These are phyloP conservation scores for Aspergillus carbonarius DNA, from an alignment of 2,329 filamentous ascomycete species.

Conservation along the genomic window DNA sequence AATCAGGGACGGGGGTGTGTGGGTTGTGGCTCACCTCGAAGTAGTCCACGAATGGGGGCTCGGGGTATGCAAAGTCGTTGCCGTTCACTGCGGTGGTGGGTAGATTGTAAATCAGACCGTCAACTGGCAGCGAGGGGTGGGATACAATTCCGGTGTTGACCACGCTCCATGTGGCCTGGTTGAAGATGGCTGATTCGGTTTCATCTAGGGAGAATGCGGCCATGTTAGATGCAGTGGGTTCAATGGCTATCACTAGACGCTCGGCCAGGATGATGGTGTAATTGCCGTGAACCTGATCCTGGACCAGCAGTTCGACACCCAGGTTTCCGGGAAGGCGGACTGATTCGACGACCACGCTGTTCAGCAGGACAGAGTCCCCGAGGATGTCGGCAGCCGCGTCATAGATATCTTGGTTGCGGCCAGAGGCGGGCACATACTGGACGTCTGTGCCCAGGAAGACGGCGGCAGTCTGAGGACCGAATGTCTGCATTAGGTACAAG, in stretches of 20 bases:
- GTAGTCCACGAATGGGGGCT: conserved; percentile 23
- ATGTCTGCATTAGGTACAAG: conserved; percentile 16
- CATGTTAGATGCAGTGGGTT: conserved; percentile 38
- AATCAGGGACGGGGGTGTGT: too few species aligned
- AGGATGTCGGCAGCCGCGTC: conserved; percentile 40
- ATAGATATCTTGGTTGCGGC: conserved; percentile 45
- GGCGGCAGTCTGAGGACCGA: conserved; percentile 21
- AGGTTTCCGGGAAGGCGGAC: conserved; percentile 14
- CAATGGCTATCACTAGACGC: conserved; percentile 40
- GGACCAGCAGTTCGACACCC: conserved; percentile 34
- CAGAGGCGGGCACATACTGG: conserved; percentile 29
- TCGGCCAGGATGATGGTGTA: conserved; percentile 33
- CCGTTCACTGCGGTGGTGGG: conserved; percentile 50
- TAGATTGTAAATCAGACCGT: conserved; percentile 20
- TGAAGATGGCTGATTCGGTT: conserved; percentile 34
- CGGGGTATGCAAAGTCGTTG: conserved; percentile 20
- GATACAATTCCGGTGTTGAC: conserved; percentile 38
- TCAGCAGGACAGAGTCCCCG: conserved; percentile 42
- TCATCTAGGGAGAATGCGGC: conserved; percentile 34
- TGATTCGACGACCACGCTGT: conserved; percentile 32
- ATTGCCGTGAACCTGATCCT: conserved; percentile 25
- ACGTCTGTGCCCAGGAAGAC: conserved; percentile 31
- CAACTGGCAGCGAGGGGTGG: conserved; percentile 31
- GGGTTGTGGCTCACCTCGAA: conserved; percentile 8
- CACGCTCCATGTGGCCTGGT: conserved; percentile 34